A percentile compares a stretch with the other conserved stretches of the same genome.
phyloP scores from a whole-genome alignment of 2,329 filamentous ascomycete genomes.

The Iodosphaeria phyllophila region DNA sequence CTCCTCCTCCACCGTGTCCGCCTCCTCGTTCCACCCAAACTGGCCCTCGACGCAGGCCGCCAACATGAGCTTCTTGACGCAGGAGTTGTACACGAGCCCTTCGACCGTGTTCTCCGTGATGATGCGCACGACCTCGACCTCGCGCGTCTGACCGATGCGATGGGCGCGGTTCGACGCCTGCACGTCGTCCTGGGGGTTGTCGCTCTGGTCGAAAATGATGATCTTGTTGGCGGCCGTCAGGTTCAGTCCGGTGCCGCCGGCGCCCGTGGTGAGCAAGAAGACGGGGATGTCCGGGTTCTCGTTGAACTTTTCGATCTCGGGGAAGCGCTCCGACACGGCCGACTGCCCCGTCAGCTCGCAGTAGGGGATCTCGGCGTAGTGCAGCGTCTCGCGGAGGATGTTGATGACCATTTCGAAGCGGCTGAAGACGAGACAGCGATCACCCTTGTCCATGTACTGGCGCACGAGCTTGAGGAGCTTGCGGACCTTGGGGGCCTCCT shows the following conservation, averaged over 20 bases:
- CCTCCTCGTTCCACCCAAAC: slow-evolving; percentile 41
- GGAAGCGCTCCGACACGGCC: slow-evolving; percentile 65
- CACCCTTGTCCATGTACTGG: slow-evolving; percentile 59
- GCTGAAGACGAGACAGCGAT: slow-evolving; percentile 78
- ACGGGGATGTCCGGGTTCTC: slow-evolving; percentile 60
- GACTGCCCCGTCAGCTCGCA: slow-evolving; percentile 78
- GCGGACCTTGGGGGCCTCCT: slow-evolving; percentile 65
- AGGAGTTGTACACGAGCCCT: slow-evolving; percentile 80
- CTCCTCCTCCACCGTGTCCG: slow-evolving; percentile 15
- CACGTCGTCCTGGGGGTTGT: slow-evolving; percentile 96
- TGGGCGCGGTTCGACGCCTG: slow-evolving; percentile 96
- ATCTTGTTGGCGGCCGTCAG: slow-evolving; percentile 92
- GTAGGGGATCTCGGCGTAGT: slow-evolving; percentile 53
- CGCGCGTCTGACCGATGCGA: slow-evolving; percentile 74
- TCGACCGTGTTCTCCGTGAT: slow-evolving; percentile 73
- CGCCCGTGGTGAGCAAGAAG: slow-evolving; percentile 83
- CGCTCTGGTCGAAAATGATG: slow-evolving; percentile 90
- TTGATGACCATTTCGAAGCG: slow-evolving; percentile 87
- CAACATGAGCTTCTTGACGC: slow-evolving; percentile 80
- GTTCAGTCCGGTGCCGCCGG: slow-evolving; percentile 94
- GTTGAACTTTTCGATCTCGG: slow-evolving; percentile 76
- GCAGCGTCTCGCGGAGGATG: slow-evolving; percentile 69
- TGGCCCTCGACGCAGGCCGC: slow-evolving; percentile 37
- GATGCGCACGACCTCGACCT: slow-evolving; percentile 78
- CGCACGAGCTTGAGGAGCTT: slow-evolving; percentile 59